Base-by-base conservation (phyloP, 2,329 filamentous ascomycete species). In the Lachnellula arida region DNA sequence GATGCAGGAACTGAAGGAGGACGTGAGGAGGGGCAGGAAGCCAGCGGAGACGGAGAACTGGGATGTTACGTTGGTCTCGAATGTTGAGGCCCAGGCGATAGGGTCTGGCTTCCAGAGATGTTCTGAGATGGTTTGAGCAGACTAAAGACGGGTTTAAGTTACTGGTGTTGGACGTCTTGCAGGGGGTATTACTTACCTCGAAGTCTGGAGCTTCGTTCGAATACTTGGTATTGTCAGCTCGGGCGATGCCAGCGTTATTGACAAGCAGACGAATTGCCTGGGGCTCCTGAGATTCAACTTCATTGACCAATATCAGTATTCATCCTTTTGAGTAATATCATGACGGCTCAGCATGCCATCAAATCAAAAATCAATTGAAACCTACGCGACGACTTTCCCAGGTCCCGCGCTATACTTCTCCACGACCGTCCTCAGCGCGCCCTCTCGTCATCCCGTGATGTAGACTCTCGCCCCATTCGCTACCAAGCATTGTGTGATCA, bases 11-110 rank as follows among this genome's bases (percentile, higher is more conserved):
- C 57, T 57, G 50, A 56, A 58, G 4, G 58, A 56, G 2, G 56
- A 49, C n/a, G 76, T 71, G 1, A 86, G 73, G 1, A 86, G 72
- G 0, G 81, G 81, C 5, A 87, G 70, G 58, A 86, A 82, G 0
- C 79, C 82, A 0, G 83, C 78, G 1, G 81, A 83, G 53, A 78
- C 80, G 70, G 86, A 85, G 72, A 83, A 87, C 1, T 85, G 75
- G 28, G 79, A 75, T 1, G 81, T 76, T 4, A 91, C 87, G 62
- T 94, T 91, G n/a, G 87, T 89, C 57, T 82, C 80, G 75, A 87
- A 92, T 0, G 82, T 81, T 37, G 79, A 70, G 14, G 79, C 79
- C 89, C 88, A 93, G 62, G 86, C 81, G 44, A 76, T 65, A 3
- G 75, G 74, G 44, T 74, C 71, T 6, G 74, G 75, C 56, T 75